A percentile compares a stretch with the other conserved stretches of the same genome.
phyloP scores from a whole-genome alignment of 352 stramenopile genomes.

The Phytophthora parvispora region DNA sequence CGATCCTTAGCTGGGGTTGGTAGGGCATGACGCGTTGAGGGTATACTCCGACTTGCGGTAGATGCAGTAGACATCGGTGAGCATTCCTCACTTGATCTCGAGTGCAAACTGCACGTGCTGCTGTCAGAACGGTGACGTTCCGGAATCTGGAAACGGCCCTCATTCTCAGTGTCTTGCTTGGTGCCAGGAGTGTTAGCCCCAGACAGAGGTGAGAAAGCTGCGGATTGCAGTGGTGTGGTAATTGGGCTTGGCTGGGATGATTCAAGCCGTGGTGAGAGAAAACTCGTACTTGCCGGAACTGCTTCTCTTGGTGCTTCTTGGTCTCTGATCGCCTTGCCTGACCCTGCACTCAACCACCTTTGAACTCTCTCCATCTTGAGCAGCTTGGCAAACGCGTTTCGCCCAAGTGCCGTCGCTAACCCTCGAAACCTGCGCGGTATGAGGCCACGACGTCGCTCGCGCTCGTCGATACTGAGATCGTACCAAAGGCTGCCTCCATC shows the following conservation, averaged over 20 bases:
- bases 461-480: conserved; percentile 15
- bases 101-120: conserved; percentile 20
- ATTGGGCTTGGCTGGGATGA: not conserved
- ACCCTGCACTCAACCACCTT: conserved; percentile 10
- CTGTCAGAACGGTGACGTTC: conserved; percentile 7
- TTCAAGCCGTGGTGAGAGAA: not conserved
- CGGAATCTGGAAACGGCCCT: not conserved
- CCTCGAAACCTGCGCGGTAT: conserved; percentile 5
- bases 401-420: conserved; percentile 3
- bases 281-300: conserved; percentile 5
- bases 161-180: conserved; percentile 9
- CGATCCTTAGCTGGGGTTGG: not conserved
- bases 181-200: not conserved
- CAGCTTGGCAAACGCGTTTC: conserved; percentile 22
- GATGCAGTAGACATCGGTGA: not conserved
- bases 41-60: not conserved
- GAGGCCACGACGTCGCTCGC: not conserved
- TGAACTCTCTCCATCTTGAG: conserved; percentile 29
- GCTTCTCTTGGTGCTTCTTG: not conserved
- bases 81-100: not conserved
- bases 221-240: not conserved
- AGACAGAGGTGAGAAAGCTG: not conserved
- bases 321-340: not conserved
- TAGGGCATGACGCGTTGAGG: not conserved
- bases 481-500: conserved; percentile 27